Percentiles rank a stretch among this genome's conserved stretches.
phyloP scores from a whole-genome alignment of 2,329 filamentous ascomycete genomes.

The Tricladium varicosporioides region DNA sequence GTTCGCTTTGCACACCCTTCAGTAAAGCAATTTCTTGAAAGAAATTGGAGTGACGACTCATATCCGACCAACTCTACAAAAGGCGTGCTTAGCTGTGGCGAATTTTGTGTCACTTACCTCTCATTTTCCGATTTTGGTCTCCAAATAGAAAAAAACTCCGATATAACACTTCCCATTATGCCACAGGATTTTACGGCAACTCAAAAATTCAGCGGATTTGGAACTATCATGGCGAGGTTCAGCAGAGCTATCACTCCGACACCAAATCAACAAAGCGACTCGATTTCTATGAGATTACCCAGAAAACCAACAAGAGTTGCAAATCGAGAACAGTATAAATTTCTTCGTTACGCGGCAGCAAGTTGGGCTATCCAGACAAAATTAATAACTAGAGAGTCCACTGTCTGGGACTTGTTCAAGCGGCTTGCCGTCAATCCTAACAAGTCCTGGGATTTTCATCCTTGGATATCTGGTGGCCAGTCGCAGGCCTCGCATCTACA shows the following conservation, averaged over 20 bases:
- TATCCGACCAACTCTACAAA: background rate
- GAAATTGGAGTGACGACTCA: background rate
- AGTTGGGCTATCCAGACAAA: background rate
- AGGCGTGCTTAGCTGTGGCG: background rate
- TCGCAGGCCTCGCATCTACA: background rate
- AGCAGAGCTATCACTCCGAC: background rate
- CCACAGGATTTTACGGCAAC: background rate
- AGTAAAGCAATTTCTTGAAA: background rate
- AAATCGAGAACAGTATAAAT: background rate
- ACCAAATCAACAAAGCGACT: background rate
- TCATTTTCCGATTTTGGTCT: constrained; percentile 1
- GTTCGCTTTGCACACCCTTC: background rate
- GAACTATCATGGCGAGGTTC: background rate
- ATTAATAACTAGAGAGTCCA: background rate
- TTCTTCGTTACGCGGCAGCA: background rate
- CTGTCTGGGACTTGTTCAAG: background rate
- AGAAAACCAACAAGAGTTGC: background rate
- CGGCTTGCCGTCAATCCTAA: background rate
- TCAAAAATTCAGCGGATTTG: background rate
- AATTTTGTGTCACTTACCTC: constrained; percentile 1
- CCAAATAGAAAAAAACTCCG: background rate
- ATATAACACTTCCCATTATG: background rate
- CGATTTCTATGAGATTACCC: background rate
- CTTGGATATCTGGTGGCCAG: background rate
- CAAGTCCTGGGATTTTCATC: background rate